Conservation (phyloP, 768 basidiomycete genomes). For the Lactarius tabidus region DNA sequence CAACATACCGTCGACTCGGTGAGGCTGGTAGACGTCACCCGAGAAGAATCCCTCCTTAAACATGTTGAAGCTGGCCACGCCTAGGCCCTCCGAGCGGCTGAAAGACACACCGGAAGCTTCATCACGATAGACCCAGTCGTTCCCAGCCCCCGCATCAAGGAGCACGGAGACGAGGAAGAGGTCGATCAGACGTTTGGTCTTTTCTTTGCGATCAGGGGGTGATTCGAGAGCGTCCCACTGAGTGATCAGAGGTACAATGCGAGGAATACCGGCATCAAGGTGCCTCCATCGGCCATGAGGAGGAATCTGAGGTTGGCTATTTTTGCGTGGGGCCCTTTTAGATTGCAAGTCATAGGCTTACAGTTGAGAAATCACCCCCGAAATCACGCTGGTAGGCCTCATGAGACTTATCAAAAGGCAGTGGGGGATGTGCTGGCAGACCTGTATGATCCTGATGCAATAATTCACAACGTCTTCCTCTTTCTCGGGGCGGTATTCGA, state of each 20-base stretch:
- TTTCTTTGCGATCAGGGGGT: slow-evolving; percentile 50
- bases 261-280: slow-evolving; percentile 63
- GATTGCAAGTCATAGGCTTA: slow-evolving; percentile 33
- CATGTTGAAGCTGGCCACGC: slow-evolving; percentile 88
- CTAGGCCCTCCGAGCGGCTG: slow-evolving; percentile 75
- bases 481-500: slow-evolving; percentile 77
- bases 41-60: slow-evolving; percentile 83
- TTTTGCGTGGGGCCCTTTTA: background rate
- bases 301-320: slow-evolving; percentile 51
- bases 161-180: slow-evolving; percentile 88
- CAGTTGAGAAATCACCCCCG: slow-evolving; percentile 59
- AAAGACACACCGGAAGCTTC: slow-evolving; percentile 49
- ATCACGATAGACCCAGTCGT: slow-evolving; percentile 73
- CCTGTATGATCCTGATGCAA: slow-evolving; percentile 76
- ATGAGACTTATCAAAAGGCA: slow-evolving; percentile 2
- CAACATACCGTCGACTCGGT: slow-evolving; percentile 73
- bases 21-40: slow-evolving; percentile 52
- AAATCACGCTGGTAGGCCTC: slow-evolving; percentile 63
- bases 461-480: slow-evolving; percentile 66
- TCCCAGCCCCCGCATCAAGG: slow-evolving; percentile 92
- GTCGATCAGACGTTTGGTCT: slow-evolving; percentile 75
- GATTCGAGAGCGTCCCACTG: slow-evolving; percentile 47
- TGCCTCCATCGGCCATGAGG: slow-evolving; percentile 91
- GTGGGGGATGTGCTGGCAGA: slow-evolving; percentile 32
- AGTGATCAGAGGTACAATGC: slow-evolving; percentile 56